Conservation (phyloP, 108 stramenopile genomes). For the Cyclotella sp. region DNA sequence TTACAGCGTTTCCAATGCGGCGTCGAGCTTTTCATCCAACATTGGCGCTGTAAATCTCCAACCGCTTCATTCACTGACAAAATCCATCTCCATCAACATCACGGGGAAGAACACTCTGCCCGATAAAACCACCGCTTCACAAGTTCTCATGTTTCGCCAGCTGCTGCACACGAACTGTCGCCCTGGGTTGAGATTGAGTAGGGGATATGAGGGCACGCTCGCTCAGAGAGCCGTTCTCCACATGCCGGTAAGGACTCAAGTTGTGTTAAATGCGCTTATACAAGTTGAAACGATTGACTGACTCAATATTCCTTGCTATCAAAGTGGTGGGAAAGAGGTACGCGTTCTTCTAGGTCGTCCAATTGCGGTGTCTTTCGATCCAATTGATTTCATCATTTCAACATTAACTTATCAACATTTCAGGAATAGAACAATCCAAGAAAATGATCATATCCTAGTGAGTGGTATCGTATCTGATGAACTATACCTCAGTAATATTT, state of each 20-base stretch:
- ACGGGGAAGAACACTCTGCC: slow-evolving; percentile 75
- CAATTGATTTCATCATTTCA: background rate
- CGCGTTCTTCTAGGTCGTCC: background rate
- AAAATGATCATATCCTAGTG: slow-evolving; percentile 82
- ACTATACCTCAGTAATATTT: too few species aligned
- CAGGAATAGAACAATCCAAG: slow-evolving; percentile 62
- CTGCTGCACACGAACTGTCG: slow-evolving; percentile 85
- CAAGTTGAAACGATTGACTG: background rate
- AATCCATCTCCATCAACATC: slow-evolving; percentile 29
- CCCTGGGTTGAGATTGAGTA: slow-evolving; percentile 75
- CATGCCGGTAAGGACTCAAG: slow-evolving; percentile 65
- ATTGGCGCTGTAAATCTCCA: slow-evolving; percentile 1
- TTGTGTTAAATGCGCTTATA: background rate
- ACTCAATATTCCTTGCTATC: background rate
- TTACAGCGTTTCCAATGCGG: background rate
- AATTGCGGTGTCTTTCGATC: background rate
- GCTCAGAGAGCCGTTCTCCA: slow-evolving; percentile 84
- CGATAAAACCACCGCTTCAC: slow-evolving; percentile 86
- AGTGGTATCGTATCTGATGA: too few species aligned
- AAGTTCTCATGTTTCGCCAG: slow-evolving; percentile 90
- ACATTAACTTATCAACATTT: background rate
- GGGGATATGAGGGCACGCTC: slow-evolving; percentile 73
- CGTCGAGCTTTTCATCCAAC: background rate
- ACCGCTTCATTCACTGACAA: slow-evolving; percentile 12
- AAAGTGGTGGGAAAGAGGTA: slow-evolving; percentile 81